Evolutionary conservation across 768 basidiomycete species (phyloP).

Genomic region (Boletus patriciae): DNA sequence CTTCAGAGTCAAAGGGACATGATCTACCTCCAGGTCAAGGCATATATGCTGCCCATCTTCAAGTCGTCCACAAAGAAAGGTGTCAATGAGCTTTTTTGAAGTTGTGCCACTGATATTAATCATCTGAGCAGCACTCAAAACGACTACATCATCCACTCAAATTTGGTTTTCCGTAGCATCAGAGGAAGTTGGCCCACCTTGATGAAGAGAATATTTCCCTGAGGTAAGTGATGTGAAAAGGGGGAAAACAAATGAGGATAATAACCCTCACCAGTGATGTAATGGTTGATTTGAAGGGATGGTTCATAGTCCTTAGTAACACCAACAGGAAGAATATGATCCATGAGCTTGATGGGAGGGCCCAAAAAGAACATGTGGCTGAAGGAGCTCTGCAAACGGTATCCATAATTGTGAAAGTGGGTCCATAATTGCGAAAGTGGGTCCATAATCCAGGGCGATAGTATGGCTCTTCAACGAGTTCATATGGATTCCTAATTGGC

Average conservation of each 20-base stretch:
- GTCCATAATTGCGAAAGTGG: too few relatives aligned
- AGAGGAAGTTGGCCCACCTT: not conserved
- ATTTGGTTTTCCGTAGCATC: not conserved
- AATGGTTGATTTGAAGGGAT: not conserved
- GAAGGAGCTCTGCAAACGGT: not conserved
- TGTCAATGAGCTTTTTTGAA: too few relatives aligned
- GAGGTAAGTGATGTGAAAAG: too few relatives aligned
- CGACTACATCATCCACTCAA: not conserved
- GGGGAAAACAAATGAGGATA: too few relatives aligned
- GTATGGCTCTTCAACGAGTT: slow-evolving; percentile 1
- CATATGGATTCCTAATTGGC: not conserved
- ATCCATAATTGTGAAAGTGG: slow-evolving; percentile 11
- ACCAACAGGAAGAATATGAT: not conserved
- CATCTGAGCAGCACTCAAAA: too few relatives aligned
- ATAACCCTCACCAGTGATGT: not conserved
- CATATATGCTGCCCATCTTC: slow-evolving; percentile 3
- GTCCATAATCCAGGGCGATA: slow-evolving; percentile 1
- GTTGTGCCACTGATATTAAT: too few relatives aligned
- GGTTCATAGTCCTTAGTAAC: not conserved
- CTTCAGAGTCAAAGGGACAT: not conserved
- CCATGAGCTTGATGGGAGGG: not conserved
- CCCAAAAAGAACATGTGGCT: slow-evolving; percentile 11
- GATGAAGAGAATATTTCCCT: not conserved
- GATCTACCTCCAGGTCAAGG: slow-evolving; percentile 5
- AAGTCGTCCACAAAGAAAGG: too few relatives aligned